Base-by-base conservation (phyloP, 306 rosid genomes). In the Ammopiptanthus mongolicus region DNA sequence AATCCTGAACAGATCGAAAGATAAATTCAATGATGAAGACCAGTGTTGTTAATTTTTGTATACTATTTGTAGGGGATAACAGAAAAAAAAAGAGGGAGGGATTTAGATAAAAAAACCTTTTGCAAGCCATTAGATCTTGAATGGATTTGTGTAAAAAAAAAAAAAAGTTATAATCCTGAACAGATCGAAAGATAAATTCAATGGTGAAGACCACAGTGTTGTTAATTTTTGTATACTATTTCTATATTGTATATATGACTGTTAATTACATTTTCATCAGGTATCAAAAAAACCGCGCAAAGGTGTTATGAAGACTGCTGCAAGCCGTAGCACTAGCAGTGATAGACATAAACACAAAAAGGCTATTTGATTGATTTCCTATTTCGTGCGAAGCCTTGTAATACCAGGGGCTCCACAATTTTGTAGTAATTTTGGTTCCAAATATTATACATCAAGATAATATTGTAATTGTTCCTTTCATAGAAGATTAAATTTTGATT, bases 241-340 rank as follows among this genome's bases (percentile, higher is more conserved):
- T 71, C 10, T 51, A 15, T 71, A n/a, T 79, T 79, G 14, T 65
- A 3, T 22, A 13, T 46, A 59, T 82, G 65, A 36, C 37, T 73
- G 37, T 18, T 8, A 23, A 5, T 61, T 21, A 13, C 31, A 23
- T 73, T 82, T 37, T 71, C 19, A 21, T n/a, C 81, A 89, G 95
- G 90, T 9, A 69, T 65, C 85, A 11, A 87, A 84, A 78, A 82
- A 79, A 81, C 67, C 82, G 56, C 83, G 74, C 56, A 75, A 60
- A 36, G 75, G 42, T 56, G 69, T 65, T 62, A 37, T 12, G 25
- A 85, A 83, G 74, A 70, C 36, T 41, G 87, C 76, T 34, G 86
- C 67, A 58, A 84, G 73, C 75, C 80, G 65, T 12, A 73, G 70
- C 57, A 72, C 19, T 56, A 44, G 37, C 29, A 69, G 77, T 25